A percentile compares a stretch with the other conserved stretches of the same genome.
Conservation (phyloP, 495 filamentous ascomycete genomes). For the Neurospora terricola region DNA sequence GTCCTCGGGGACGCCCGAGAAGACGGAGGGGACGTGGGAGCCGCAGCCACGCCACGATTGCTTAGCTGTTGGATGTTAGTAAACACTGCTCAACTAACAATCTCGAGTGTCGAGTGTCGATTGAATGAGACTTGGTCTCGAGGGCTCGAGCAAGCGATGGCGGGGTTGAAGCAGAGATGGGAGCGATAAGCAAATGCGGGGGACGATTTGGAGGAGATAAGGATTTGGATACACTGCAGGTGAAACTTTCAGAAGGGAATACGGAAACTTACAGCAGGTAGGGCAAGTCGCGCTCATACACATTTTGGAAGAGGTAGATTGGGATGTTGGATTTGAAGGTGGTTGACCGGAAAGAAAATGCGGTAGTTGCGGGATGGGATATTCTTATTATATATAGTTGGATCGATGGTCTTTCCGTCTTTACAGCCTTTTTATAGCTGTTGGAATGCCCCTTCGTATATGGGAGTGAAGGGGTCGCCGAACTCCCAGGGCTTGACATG, state of each 20-base stretch:
- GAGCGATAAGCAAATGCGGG: background rate
- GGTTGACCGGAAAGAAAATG: background rate
- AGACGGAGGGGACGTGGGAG: slow-evolving; percentile 50
- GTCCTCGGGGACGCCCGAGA: slow-evolving; percentile 43
- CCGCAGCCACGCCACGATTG: slow-evolving; percentile 61
- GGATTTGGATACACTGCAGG: background rate
- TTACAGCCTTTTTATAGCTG: background rate
- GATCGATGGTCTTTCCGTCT: background rate
- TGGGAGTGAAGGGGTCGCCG: background rate
- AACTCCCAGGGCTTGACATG: background rate
- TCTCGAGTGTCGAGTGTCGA: background rate
- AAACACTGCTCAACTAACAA: background rate
- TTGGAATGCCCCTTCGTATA: background rate
- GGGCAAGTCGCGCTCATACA: slow-evolving; percentile 30
- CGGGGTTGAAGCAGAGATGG: background rate
- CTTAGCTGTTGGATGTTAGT: slow-evolving; percentile 38
- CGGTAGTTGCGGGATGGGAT: background rate
- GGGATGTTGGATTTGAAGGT: background rate
- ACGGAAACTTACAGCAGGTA: slow-evolving; percentile 26
- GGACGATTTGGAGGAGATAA: background rate
- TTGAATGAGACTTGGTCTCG: background rate
- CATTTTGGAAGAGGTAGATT: slow-evolving; percentile 17
- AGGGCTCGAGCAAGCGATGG: background rate
- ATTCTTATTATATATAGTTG: background rate
- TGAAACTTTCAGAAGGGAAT: background rate